Base-by-base conservation (phyloP, 768 basidiomycete species). In the Lactarius sanguifluus region DNA sequence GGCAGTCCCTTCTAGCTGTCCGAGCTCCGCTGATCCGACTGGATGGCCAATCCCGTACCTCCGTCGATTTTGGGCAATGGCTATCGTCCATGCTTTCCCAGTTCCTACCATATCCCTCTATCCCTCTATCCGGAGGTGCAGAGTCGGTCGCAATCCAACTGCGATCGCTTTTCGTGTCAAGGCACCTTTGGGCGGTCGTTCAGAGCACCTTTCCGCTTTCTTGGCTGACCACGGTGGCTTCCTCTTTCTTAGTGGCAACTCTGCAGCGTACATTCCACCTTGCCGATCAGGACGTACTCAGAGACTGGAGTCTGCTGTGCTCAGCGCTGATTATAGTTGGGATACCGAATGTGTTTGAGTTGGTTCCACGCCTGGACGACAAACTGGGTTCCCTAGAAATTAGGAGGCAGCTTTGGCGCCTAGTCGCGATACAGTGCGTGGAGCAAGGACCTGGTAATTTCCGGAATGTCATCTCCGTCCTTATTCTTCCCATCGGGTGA, bases 351-450 rank as follows among this genome's bases (percentile, higher is more conserved):
- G 58, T 41, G 28, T 23, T 64, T 16, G 52, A 64, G 16, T 40
- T 43, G 20, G 55, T 67, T 47, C 56, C 43, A 5, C 36, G 55
- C 20, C 41, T 56, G 20, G 66, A 64, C 34, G 66, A 64, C 7
- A 25, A 57, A 40, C 25, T 54, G 7, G 25, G n/a, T 20, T n/a
- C 52, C 30, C n/a, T 56, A 5, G 66, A 64, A 50, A 55, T 67
- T 32, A 67, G 47, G 52, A 64, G 52, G 15, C 66, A 64, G 8
- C 52, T 67, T 30, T 67, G 66, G 66, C 62, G 62, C 34, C 34
- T 67, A 20, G 28, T 64, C 15, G 62, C 58, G 13, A 67, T 28
- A 13, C 20, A 55, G 18, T 23, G 15, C 18, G 28, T 40, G 15
- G 25, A 40, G 57, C 38, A 62, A 18, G 16, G 23, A 43, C n/a